A percentile compares a stretch with the other conserved stretches of the same genome.
Evolutionary conservation across 495 filamentous ascomycete species (phyloP).

Genomic region (Neurospora sp.): DNA sequence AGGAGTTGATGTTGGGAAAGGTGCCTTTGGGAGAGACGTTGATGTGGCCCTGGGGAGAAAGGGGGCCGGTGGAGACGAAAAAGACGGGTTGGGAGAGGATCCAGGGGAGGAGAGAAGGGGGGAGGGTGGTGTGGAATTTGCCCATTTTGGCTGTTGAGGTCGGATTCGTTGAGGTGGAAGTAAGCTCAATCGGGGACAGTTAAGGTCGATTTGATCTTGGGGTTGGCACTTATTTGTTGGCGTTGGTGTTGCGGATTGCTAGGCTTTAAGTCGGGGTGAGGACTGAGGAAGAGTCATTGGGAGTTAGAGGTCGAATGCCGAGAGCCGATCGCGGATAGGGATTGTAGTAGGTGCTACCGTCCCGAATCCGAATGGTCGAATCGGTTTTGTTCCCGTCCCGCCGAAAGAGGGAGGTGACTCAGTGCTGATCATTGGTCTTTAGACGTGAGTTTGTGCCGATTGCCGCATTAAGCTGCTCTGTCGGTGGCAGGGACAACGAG

Average conservation of each 20-base stretch:
- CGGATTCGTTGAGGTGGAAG: no score
- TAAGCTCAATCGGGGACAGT: no score
- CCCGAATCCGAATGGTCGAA: background rate
- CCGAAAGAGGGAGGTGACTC: background rate
- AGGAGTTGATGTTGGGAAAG: slow-evolving; percentile 27
- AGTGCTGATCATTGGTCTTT: no score
- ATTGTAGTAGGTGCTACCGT: background rate
- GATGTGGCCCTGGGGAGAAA: slow-evolving; percentile 43
- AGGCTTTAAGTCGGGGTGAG: background rate
- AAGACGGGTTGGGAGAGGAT: slow-evolving; percentile 53
- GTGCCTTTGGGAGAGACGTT: slow-evolving; percentile 66
- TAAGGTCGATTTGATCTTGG: no score
- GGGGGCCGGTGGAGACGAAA: slow-evolving; percentile 57
- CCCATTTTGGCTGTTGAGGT: slow-evolving; percentile 35
- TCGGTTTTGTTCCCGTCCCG: background rate
- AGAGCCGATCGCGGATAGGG: background rate
- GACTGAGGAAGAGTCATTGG: background rate
- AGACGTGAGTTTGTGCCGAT: no score
- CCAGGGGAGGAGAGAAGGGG: slow-evolving; percentile 46
- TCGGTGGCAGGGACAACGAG: no score
- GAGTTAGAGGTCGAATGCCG: background rate
- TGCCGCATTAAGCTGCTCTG: no score
- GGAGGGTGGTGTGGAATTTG: slow-evolving; percentile 50
- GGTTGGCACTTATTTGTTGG: no score
- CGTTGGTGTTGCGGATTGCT: background rate